Evolutionary conservation across 345 rosid species (phyloP), one percentile per base, ranked within the genome.

Genomic region (Schrenkiella parvula): DNA sequence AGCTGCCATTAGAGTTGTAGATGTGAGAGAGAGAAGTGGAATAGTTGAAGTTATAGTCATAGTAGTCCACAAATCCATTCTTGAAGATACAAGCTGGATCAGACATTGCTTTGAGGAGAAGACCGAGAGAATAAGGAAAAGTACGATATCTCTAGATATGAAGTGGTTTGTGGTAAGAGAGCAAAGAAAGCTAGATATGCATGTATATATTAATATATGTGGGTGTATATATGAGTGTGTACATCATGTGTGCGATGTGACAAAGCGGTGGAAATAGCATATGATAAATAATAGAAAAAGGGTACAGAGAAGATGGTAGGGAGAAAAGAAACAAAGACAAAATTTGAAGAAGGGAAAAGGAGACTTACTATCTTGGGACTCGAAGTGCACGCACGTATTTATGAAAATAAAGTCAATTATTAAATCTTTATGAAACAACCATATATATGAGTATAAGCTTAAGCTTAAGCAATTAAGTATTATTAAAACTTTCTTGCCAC

Each of bases 11-110:
- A 46, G 72, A 71, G 62, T 59, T 70, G 70, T 82, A 69, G 61
- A 76, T 70, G 31, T 64, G 54, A 9, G 81, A 68, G 54, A 85
- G 44, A 31, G 87, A 70, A 9, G 85, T 17, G 2, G 85, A 41
- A 28, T 80, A 54, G 71, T 82, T 81, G 31, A 83, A 78, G 70
- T 55, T 78, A 70, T 79, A 83, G 28, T 78, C 68, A 52, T 77
- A 69, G 68, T 78, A 63, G 70, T 81, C 80, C 44, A 80, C 59
- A 77, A 78, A 85, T 51, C 87, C 90, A 85, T 64, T 70, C 41
- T 75, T 78, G 72, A 79, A 79, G 83, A 76, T 68, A 78, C 78
- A 80, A 77, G 72, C 80, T 35, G 93, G 93, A 80, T 89, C 84
- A 71, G 88, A 80, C 96, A 86, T 87, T 78, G 75, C 70, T 62